Evolutionary conservation across 2,329 filamentous ascomycete genomes (phyloP), one percentile per base, ranked within the genome.

Genomic region (Albophoma yamanashiensis): DNA sequence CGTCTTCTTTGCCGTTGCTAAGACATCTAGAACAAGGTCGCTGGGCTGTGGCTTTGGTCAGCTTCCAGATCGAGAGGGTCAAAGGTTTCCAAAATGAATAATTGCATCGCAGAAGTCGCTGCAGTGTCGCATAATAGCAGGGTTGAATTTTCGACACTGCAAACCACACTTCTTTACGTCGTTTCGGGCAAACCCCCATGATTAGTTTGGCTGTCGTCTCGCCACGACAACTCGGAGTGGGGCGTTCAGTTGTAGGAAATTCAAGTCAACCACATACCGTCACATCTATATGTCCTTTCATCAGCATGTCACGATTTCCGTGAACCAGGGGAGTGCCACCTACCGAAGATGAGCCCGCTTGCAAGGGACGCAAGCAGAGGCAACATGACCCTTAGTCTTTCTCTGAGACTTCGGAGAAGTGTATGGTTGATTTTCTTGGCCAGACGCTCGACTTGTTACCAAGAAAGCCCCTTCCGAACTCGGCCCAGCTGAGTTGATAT

Each of bases 291-390:
- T 42, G 63, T 40, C 42, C 47, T 45, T 6, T 50, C 4, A 40
- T 60, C 20, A 60, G 50, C 17, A 58, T 6, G 17, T 9, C 36
- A 7, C 4, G 22, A n/a, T 27, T 2, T 14, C 22, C n/a, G 4
- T 7, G 15, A 25, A 25, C 4, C 1, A 53, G 5, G 7, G 17
- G 14, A 39, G 14, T 22, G 12, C 45, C n/a, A 66, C 77, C 70
- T 75, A 86, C 83, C 85, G 80, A 64, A 94, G 80, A 81, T 94
- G 90, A 43, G 90, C 90, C 72, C 85, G 86, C 71, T 93, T 93
- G 76, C 90, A 94, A 62, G 91, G 91, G 65, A 93, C 87, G 71
- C 90, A 94, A 34, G 90, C 90, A 42, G 89, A 92, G 57, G 89
- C 89, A 58, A 93, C 90, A 76, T 94, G 90, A 17, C 89, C 88